Percentiles rank a stretch among this genome's conserved stretches.
phyloP scores from a whole-genome alignment of 1,284 basidiomycete genomes.

The Ceratobasidium sp. region DNA sequence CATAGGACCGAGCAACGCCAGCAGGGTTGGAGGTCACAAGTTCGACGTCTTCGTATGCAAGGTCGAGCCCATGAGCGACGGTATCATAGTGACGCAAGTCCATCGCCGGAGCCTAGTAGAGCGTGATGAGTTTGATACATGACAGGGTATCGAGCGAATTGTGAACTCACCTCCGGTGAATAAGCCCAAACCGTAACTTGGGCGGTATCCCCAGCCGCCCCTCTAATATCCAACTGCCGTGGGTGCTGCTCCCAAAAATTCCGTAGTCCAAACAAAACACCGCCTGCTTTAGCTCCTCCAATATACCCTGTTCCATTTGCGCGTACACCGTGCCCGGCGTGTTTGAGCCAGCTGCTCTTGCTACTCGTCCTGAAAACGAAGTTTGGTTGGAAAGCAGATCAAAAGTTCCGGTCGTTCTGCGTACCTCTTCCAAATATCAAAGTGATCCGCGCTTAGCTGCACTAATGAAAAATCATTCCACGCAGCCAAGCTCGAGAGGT shows the following conservation, averaged over 20 bases:
- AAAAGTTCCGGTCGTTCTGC: not conserved
- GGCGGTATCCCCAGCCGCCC: constrained; percentile 56
- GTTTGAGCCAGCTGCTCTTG: constrained; percentile 55
- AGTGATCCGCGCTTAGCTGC: constrained; percentile 38
- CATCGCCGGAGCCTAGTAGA: constrained; percentile 59
- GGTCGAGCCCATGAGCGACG: constrained; percentile 60
- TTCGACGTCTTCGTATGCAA: constrained; percentile 63
- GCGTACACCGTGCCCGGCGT: constrained; percentile 59
- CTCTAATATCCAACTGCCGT: constrained; percentile 60
- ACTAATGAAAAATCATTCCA: constrained; percentile 40
- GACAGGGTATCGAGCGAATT: not conserved
- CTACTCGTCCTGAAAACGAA: constrained; percentile 54
- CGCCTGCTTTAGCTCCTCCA: constrained; percentile 60
- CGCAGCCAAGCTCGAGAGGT: constrained; percentile 8
- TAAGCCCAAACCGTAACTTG: constrained; percentile 62
- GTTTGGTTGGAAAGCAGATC: too few relatives aligned
- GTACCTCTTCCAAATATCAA: constrained; percentile 43
- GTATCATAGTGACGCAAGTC: constrained; percentile 63
- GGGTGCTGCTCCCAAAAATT: constrained; percentile 63
- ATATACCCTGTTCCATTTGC: constrained; percentile 61
- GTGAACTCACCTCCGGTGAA: constrained; percentile 37
- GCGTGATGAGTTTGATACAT: not conserved
- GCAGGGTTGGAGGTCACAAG: constrained; percentile 60
- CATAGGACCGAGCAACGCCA: constrained; percentile 61
- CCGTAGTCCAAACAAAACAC: constrained; percentile 59